Evolutionary conservation across 768 basidiomycete species (phyloP).

Genomic region (Terana coerulea): DNA sequence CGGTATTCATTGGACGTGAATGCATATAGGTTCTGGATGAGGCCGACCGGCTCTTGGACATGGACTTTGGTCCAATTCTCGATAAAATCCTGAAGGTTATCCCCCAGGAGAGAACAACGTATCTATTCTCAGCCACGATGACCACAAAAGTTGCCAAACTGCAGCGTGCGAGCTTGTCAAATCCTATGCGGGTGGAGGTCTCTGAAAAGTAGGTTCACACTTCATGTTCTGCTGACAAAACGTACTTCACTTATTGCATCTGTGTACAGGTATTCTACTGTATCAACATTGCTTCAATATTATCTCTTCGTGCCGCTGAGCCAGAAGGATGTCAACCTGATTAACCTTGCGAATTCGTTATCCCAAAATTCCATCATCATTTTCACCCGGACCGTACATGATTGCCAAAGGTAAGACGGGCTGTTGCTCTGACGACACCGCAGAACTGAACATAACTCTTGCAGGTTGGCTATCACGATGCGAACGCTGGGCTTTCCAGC

Average conservation of each 20-base stretch:
- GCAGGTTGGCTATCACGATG: constrained; percentile 81
- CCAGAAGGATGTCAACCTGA: constrained; percentile 88
- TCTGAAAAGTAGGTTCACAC: constrained; percentile 70
- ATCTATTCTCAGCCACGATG: constrained; percentile 98
- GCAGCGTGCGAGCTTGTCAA: constrained; percentile 87
- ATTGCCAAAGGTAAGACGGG: constrained; percentile 65
- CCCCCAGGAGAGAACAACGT: constrained; percentile 91
- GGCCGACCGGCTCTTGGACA: constrained; percentile 91
- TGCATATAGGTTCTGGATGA: constrained; percentile 85
- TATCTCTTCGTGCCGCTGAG: constrained; percentile 91
- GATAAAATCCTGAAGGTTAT: constrained; percentile 96
- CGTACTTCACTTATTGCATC: background rate
- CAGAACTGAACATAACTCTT: background rate
- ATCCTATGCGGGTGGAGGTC: constrained; percentile 93
- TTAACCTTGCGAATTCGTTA: constrained; percentile 85
- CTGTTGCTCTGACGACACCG: background rate
- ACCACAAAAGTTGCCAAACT: constrained; percentile 97
- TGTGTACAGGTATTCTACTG: constrained; percentile 83
- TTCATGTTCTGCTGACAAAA: background rate
- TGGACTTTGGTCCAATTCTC: constrained; percentile 94
- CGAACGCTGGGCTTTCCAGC: constrained; percentile 91
- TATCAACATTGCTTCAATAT: constrained; percentile 91
- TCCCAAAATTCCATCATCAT: constrained; percentile 93
- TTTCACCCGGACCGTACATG: constrained; percentile 93
- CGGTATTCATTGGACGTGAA: background rate